Base-by-base conservation (phyloP, 257 asterid species). In the Primulina huaijiensis region DNA sequence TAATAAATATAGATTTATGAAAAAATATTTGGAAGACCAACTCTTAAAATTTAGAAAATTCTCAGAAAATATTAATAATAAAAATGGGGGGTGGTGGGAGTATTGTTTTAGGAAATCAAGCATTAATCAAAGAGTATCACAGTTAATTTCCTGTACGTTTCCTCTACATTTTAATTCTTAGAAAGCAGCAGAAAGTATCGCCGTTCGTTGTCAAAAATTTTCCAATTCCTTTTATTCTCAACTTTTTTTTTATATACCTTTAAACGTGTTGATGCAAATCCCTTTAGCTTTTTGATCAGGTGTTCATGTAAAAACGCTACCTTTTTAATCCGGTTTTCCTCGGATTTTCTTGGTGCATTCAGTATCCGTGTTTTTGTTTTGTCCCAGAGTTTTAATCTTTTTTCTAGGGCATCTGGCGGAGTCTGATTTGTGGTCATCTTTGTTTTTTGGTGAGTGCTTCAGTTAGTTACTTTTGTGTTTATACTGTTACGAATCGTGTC, bases 281-380 rank as follows among this genome's bases (percentile, higher is more conserved):
- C 76, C 75, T 73, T 78, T 67, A 33, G 75, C 81, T 64, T 83
- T 77, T 60, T 72, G 72, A 74, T 79, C 78, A 25, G 14, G 67
- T 60, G 57, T 40, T 64, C 74, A 57, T 20, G 40, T 31, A 68
- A 76, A 76, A 67, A 50, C 61, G 60, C 65, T 64, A 76, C 65
- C 55, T 74, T 71, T 74, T 74, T 65, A 9, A 43, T 16, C 70
- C 67, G 70, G 43, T 52, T 65, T 70, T 62, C 60, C 63, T 46
- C 11, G 40, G 52, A 55, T 64, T 67, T 64, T 75, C 53, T 64
- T 3, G 80, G 82, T 72, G 67, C 59, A 1, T 7, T 58, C 12
- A 16, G 10, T 67, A 38, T 61, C 62, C 57, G 14, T 12, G 35
- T 11, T 57, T 40, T 29, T 37, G 19, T 31, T 2, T 50, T 19